Base-by-base conservation (phyloP, 768 basidiomycete genomes). In the Calocera cornea region DNA sequence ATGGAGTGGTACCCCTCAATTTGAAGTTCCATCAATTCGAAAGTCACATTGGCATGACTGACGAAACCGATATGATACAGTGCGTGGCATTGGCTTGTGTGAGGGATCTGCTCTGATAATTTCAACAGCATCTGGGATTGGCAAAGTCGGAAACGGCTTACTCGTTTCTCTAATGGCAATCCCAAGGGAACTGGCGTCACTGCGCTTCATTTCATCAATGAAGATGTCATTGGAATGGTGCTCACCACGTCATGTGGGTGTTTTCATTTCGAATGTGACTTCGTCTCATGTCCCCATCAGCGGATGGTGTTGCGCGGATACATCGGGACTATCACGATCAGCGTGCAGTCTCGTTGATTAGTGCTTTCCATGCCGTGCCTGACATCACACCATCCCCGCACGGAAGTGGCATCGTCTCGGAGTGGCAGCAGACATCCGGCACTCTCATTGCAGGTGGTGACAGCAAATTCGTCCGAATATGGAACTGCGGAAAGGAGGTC, bases 1-100 rank as follows among this genome's bases (percentile, higher is more conserved):
- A 79, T 83, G 36, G 73, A 75, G 34, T 83, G 84, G 14, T 79
- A 85, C 70, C 90, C 3, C 78, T 88, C 65, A 87, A 87, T 27
- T 84, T 97, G 80, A 84, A 85, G 1, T 90, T 99, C 81, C 95
- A 98, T 75, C 85, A 93, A 1, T 98, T 87, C 73, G 95, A 98
- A 74, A 84, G 89, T 31, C 91, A 97, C 71, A 78, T 98, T 16
- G 84, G 92, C 31, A 79, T 94, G 7, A 86, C 92, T 7, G 92
- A 95, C 73, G 91, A 95, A 70, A 79, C 82, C 27, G 92, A 95
- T 74, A 85, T 88, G 77, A 85, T 98, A 71, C 89, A 85, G 93
- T 95, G 67, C 34, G 76, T 72, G 33, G 34, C 70, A 41, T 19
- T 24, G 41, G 3, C 49, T 22, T 33, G 40, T 67, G 10, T 41